phyloP scores from a whole-genome alignment of 2,329 filamentous ascomycete species.

The Diplodia scrobiculata region DNA sequence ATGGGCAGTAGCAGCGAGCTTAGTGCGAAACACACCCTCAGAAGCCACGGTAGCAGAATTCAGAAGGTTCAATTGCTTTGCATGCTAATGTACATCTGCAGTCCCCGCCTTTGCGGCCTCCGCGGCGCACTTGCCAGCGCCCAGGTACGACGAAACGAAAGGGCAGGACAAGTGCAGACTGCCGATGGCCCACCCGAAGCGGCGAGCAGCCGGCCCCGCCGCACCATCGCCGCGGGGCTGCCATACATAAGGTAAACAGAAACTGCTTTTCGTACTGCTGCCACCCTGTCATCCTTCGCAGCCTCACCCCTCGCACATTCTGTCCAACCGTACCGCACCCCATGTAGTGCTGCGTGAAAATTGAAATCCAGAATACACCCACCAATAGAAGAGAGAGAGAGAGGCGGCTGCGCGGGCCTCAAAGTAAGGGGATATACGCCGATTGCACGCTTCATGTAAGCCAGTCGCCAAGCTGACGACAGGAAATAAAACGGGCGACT shows the following conservation, averaged over 20 bases:
- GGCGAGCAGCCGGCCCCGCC: constrained; percentile 10
- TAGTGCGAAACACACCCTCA: neutral
- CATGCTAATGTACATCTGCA: constrained; percentile 25
- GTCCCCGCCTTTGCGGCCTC: neutral
- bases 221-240: constrained; percentile 2
- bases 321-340: neutral
- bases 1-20: neutral
- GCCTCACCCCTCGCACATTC: neutral
- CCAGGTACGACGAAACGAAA: neutral
- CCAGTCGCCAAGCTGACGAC: neutral
- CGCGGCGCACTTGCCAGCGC: neutral
- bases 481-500: constrained; percentile 9
- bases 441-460: constrained; percentile 27
- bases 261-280: constrained; percentile 13
- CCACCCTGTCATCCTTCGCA: neutral
- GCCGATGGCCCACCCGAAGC: constrained; percentile 6
- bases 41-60: constrained; percentile 13
- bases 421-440: constrained; percentile 29
- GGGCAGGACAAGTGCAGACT: neutral
- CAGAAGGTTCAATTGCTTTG: constrained; percentile 19
- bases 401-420: constrained; percentile 12
- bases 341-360: neutral
- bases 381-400: constrained; percentile 8
- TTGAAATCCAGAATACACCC: constrained; percentile 18
- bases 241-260: constrained; percentile 3